phyloP scores from a whole-genome alignment of 371 early-diverging fungal genomes.

The Funneliformis caledonium region DNA sequence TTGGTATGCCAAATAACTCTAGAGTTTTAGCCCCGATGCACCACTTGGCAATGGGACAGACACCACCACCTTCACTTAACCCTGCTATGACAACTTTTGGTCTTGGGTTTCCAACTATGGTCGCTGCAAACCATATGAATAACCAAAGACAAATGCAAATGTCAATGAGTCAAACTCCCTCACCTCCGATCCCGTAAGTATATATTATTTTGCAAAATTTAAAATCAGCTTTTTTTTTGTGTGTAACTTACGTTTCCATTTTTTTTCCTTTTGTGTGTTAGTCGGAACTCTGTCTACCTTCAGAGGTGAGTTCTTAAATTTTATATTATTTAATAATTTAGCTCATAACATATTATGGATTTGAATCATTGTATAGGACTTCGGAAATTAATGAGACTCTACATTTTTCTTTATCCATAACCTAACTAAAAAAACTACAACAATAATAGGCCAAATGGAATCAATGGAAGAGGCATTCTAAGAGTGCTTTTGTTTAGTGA shows the following conservation, averaged over 20 bases:
- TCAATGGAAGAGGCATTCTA: slow-evolving; percentile 12
- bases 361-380: background rate
- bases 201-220: background rate
- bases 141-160: background rate
- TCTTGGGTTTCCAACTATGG: background rate
- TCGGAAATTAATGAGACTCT: background rate
- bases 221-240: background rate
- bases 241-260: background rate
- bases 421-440: background rate
- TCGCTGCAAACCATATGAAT: background rate
- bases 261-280: background rate
- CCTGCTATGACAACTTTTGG: background rate
- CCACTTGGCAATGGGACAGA: slow-evolving; percentile 7
- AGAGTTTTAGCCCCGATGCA: slow-evolving; percentile 16
- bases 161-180: background rate
- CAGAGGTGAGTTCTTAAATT: background rate
- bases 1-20: slow-evolving; percentile 5
- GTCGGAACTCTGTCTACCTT: background rate
- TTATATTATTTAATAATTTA: background rate
- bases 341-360: background rate
- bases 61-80: background rate
- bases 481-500: slow-evolving; percentile 27
- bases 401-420: background rate
- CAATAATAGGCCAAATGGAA: background rate
- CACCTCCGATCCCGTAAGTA: slow-evolving; percentile 2